phyloP scores from a whole-genome alignment of 208 protist genomes.

The Trypanosoma vivax region DNA sequence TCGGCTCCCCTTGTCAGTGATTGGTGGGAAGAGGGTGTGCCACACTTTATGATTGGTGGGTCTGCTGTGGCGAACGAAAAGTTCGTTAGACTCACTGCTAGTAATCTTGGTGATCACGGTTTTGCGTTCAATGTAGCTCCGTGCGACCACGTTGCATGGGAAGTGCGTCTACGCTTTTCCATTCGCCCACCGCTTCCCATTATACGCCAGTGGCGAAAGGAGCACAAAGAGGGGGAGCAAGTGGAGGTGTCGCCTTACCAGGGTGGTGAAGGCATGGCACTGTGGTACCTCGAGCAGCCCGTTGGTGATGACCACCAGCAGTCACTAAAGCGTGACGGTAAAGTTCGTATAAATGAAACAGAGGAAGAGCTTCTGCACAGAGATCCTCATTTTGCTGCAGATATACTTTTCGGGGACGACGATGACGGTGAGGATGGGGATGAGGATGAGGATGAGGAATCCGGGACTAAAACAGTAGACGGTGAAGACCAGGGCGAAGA shows the following conservation, averaged over 20 bases:
- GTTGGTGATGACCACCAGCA: constrained; percentile 81
- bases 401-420: constrained; percentile 54
- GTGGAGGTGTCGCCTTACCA: constrained; percentile 27
- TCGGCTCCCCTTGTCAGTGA: constrained; percentile 64
- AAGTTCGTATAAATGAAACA: constrained; percentile 45
- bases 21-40: constrained; percentile 85
- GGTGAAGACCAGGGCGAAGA: constrained; percentile 43
- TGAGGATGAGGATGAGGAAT: constrained; percentile 32
- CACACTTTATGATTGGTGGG: constrained; percentile 82
- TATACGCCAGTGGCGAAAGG: constrained; percentile 1
- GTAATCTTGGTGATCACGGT: constrained; percentile 61
- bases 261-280: constrained; percentile 72
- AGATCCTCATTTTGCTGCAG: constrained; percentile 60
- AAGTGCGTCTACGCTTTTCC: constrained; percentile 61
- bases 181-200: constrained; percentile 51
- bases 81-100: constrained; percentile 70
- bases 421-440: constrained; percentile 30
- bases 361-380: constrained; percentile 35
- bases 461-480: too few species aligned
- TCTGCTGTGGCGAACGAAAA: constrained; percentile 68
- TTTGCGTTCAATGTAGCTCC: constrained; percentile 79
- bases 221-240: background rate
- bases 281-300: constrained; percentile 78
- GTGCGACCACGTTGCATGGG: constrained; percentile 70
- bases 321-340: constrained; percentile 73